Evolutionary conservation across 1,284 basidiomycete genomes (phyloP).

Genomic region (Meira nashicola): DNA sequence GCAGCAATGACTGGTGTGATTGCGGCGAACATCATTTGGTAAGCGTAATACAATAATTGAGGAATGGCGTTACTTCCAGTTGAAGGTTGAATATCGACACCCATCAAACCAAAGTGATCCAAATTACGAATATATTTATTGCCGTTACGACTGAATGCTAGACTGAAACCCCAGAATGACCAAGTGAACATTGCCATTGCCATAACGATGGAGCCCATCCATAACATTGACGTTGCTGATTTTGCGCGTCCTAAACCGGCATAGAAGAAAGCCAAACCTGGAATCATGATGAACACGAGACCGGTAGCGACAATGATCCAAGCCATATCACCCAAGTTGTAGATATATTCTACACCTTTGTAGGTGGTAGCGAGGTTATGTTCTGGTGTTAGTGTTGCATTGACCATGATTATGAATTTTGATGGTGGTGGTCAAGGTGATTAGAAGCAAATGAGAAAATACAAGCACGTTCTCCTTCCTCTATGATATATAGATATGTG

Average conservation of each 20-base stretch:
- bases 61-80: slow-evolving; percentile 59
- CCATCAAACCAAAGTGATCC: slow-evolving; percentile 74
- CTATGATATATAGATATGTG: no score
- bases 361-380: slow-evolving; percentile 4
- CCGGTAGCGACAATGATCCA: slow-evolving; percentile 56
- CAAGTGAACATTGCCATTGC: slow-evolving; percentile 69
- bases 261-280: slow-evolving; percentile 68
- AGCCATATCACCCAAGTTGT: slow-evolving; percentile 58
- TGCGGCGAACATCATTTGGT: slow-evolving; percentile 79
- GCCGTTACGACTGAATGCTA: slow-evolving; percentile 55
- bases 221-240: slow-evolving; percentile 89
- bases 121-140: slow-evolving; percentile 58
- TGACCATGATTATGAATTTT: slow-evolving; percentile 12
- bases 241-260: slow-evolving; percentile 75
- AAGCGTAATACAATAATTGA: slow-evolving; percentile 72
- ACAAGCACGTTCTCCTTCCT: no score
- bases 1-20: slow-evolving; percentile 68
- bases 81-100: slow-evolving; percentile 72
- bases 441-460: no score
- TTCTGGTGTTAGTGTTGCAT: slow-evolving; percentile 8
- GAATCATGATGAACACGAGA: slow-evolving; percentile 84
- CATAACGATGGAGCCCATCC: slow-evolving; percentile 62
- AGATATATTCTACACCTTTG: slow-evolving; percentile 7
- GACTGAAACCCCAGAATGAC: slow-evolving; percentile 54
- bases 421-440: no score